phyloP scores from a whole-genome alignment of 306 rosid species.

The Castanea sativa region DNA sequence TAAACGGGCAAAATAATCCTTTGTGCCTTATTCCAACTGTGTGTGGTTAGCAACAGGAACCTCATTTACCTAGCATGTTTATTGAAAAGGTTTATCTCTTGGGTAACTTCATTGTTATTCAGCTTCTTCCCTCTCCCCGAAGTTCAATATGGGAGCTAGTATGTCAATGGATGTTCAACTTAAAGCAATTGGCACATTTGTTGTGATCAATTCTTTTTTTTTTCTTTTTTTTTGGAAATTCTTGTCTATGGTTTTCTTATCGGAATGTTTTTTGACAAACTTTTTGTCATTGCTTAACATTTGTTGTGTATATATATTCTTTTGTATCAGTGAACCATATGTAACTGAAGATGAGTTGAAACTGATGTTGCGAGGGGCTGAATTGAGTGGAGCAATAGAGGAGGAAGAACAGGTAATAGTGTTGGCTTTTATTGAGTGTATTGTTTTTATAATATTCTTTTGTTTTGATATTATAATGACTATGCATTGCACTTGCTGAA shows the following conservation, averaged over 20 bases:
- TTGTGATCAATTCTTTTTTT: background rate
- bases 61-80: background rate
- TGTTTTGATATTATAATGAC: background rate
- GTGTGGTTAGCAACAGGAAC: background rate
- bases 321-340: slow-evolving; percentile 78
- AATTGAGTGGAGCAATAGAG: slow-evolving; percentile 97
- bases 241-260: background rate
- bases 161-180: background rate
- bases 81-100: background rate
- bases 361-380: slow-evolving; percentile 98
- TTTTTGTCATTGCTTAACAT: slow-evolving; percentile 8
- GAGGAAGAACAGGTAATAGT: slow-evolving; percentile 97
- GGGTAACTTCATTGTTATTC: background rate
- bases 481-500: background rate
- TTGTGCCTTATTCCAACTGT: background rate
- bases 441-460: slow-evolving; percentile 4
- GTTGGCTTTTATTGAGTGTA: background rate
- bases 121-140: too few relatives aligned
- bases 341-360: slow-evolving; percentile 98
- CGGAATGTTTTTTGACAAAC: slow-evolving; percentile 1
- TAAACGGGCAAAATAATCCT: background rate
- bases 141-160: background rate
- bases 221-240: background rate
- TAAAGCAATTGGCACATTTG: background rate
- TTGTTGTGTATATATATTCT: slow-evolving; percentile 8